Evolutionary conservation across 495 filamentous ascomycete species (phyloP).

Genomic region (Pseudevernia furfuracea): DNA sequence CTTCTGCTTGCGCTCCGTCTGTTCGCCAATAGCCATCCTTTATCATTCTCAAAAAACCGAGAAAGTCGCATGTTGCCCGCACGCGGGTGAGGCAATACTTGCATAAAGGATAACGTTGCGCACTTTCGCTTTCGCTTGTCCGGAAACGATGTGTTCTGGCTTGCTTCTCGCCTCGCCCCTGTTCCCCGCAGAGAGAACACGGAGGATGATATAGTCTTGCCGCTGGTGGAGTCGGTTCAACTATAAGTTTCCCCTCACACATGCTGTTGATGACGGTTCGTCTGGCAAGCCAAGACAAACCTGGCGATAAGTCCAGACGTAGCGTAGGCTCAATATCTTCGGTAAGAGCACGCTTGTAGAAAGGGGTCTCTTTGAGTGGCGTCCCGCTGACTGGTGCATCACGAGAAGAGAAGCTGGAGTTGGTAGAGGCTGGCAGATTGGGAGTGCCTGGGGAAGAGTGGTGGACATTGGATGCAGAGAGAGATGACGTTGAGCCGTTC

Average conservation of each 20-base stretch:
- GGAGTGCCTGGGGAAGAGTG: conserved; percentile 34
- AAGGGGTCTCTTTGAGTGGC: conserved; percentile 78
- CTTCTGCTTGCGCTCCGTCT: conserved; percentile 68
- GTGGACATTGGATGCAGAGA: conserved; percentile 35
- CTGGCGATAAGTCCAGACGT: conserved; percentile 78
- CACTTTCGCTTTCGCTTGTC: conserved; percentile 72
- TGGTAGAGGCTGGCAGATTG: conserved; percentile 19
- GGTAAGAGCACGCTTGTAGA: conserved; percentile 78
- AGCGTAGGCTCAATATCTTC: conserved; percentile 95
- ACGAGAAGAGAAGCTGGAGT: conserved; percentile 26
- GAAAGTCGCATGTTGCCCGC: conserved; percentile 81
- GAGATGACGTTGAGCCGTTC: conserved; percentile 41
- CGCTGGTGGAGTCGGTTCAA: conserved; percentile 70
- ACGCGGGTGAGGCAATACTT: conserved; percentile 77
- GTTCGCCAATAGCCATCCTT: conserved; percentile 79
- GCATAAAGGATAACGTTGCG: conserved; percentile 85
- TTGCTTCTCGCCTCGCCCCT: conserved; percentile 57
- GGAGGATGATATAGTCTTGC: conserved; percentile 56
- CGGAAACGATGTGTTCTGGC: conserved; percentile 82
- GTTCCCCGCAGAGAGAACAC: conserved; percentile 86
- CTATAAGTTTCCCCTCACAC: conserved; percentile 75
- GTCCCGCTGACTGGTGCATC: conserved; percentile 31
- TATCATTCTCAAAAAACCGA: conserved; percentile 80
- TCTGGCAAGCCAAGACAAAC: conserved; percentile 85
- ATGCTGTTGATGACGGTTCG: conserved; percentile 75